These are phyloP conservation scores for Blastocystis sp. DNA, from an alignment of 352 stramenopile genomes.

Conservation along the genomic window DNA sequence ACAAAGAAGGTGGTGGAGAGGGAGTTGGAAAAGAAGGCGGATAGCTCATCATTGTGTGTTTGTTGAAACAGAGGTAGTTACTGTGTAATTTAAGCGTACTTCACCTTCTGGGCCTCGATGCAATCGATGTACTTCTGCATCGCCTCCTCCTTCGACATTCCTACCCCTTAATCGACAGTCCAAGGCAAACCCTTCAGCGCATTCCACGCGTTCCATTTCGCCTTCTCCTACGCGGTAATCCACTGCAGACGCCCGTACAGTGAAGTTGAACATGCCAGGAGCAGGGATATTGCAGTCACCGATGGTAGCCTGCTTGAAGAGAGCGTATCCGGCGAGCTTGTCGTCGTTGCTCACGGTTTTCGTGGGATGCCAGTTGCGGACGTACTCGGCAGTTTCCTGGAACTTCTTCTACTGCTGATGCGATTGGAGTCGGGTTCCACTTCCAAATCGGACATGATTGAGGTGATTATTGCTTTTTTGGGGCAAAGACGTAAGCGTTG, in stretches of 20 bases:
- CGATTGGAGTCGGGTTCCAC: background rate
- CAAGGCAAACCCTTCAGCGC: conserved; percentile 76
- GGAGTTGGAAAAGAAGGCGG: background rate
- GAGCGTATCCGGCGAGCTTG: conserved; percentile 83
- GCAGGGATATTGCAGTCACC: conserved; percentile 80
- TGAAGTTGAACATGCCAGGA: conserved; percentile 76
- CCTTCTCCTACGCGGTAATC: conserved; percentile 77
- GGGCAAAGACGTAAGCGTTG: too few relatives aligned
- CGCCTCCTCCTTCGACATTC: conserved; percentile 79
- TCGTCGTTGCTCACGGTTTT: conserved; percentile 77
- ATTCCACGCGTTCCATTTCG: conserved; percentile 82
- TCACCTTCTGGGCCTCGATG: conserved; percentile 73
- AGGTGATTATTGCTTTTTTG: too few relatives aligned
- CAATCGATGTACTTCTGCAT: conserved; percentile 82
- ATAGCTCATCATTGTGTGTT: background rate
- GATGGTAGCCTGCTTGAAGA: conserved; percentile 84
- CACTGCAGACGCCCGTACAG: background rate
- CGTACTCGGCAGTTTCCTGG: conserved; percentile 23
- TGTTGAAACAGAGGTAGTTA: conserved; percentile 19
- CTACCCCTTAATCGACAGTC: background rate
- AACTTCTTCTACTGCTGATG: conserved; percentile 19
- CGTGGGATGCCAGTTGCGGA: conserved; percentile 38
- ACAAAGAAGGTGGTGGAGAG: conserved; percentile 3
- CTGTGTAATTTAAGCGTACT: conserved; percentile 11
- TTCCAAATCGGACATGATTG: background rate